Conservation (phyloP, 2,329 filamentous ascomycete genomes). For the Talaromyces piceae region DNA sequence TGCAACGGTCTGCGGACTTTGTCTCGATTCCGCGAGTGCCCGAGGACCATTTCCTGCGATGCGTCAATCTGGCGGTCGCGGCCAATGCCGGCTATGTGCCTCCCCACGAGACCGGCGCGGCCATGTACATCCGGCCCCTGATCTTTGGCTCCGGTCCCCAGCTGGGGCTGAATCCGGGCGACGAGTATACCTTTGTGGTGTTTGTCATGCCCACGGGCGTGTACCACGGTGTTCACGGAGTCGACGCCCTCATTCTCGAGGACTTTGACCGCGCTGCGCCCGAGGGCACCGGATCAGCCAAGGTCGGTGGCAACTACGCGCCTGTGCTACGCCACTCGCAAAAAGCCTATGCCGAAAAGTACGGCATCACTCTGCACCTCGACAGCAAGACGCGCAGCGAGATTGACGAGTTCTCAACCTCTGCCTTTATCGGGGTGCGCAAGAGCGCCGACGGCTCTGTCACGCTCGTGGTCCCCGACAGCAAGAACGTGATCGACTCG, state of each 20-base stretch:
- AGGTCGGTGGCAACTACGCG: constrained; percentile 93
- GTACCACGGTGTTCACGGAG: constrained; percentile 83
- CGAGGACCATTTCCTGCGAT: constrained; percentile 64
- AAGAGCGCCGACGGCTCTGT: constrained; percentile 46
- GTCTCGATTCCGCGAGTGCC: constrained; percentile 79
- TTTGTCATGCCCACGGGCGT: constrained; percentile 89
- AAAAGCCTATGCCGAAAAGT: constrained; percentile 68
- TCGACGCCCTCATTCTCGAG: constrained; percentile 82
- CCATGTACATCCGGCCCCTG: constrained; percentile 86
- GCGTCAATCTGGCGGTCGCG: constrained; percentile 71
- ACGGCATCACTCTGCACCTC: constrained; percentile 88
- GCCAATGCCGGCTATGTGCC: constrained; percentile 89
- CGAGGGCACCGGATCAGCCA: constrained; percentile 81
- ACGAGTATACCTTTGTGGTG: constrained; percentile 86
- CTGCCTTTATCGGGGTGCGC: constrained; percentile 78
- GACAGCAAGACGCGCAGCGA: constrained; percentile 78
- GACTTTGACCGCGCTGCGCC: constrained; percentile 93
- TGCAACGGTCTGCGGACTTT: constrained; percentile 77
- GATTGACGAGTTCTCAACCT: constrained; percentile 93
- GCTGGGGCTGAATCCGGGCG: constrained; percentile 75
- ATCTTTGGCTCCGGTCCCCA: constrained; percentile 84
- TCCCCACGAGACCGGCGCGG: constrained; percentile 77
- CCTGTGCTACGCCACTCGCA: constrained; percentile 85
- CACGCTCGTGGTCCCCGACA: constrained; percentile 80
- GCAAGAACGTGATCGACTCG: constrained; percentile 76